Percentiles rank a stretch among this genome's conserved stretches.
phyloP scores from a whole-genome alignment of 768 basidiomycete genomes.

The Xerocomellus chrysenteron region DNA sequence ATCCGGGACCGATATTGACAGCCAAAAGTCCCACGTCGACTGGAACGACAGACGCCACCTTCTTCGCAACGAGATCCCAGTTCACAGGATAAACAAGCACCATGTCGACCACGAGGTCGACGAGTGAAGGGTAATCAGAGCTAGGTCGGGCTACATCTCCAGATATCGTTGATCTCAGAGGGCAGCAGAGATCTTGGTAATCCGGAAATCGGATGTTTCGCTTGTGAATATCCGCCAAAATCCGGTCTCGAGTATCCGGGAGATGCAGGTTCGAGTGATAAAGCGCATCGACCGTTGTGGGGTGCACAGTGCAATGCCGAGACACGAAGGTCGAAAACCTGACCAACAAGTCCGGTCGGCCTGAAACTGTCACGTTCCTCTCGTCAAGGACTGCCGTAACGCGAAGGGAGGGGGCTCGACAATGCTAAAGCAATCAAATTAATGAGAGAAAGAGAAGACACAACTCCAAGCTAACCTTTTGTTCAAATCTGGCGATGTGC shows the following conservation, averaged over 20 bases:
- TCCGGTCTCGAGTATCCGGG: conserved; percentile 35
- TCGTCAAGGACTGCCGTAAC: conserved; percentile 53
- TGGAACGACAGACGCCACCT: conserved; percentile 21
- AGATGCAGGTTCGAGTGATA: conserved; percentile 45
- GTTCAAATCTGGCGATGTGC: conserved; percentile 26
- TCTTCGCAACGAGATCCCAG: conserved; percentile 46
- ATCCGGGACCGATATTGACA: conserved; percentile 53
- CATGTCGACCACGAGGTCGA: conserved; percentile 39
- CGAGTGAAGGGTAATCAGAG: conserved; percentile 27
- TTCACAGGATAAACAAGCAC: conserved; percentile 50
- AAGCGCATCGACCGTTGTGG: conserved; percentile 47
- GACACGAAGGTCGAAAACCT: conserved; percentile 42
- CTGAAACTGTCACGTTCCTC: conserved; percentile 54
- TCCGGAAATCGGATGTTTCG: conserved; percentile 52
- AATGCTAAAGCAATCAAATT: conserved; percentile 8
- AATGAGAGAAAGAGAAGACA: neutral
- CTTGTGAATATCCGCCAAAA: conserved; percentile 44
- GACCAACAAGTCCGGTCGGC: conserved; percentile 49
- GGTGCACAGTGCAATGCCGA: conserved; percentile 36
- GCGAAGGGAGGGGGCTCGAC: conserved; percentile 33
- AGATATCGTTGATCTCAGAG: conserved; percentile 46
- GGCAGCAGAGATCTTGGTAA: conserved; percentile 44
- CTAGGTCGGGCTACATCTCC: conserved; percentile 37
- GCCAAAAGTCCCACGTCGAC: conserved; percentile 30
- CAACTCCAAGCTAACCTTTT: conserved; percentile 12